Evolutionary conservation across 345 rosid genomes (phyloP).

Genomic region (Sisymbrium irio): DNA sequence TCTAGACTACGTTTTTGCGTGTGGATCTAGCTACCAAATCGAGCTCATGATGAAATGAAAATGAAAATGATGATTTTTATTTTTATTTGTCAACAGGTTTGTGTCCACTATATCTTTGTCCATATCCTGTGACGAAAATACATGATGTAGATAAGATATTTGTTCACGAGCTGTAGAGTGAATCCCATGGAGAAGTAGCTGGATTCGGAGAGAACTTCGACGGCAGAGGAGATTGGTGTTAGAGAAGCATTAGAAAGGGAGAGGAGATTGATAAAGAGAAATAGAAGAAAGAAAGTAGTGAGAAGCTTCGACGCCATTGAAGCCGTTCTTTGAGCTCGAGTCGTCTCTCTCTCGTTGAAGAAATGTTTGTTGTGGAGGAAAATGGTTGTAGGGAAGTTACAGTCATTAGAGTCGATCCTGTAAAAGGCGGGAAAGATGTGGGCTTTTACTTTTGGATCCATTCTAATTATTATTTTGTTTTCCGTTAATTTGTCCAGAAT

Average conservation of each 20-base stretch:
- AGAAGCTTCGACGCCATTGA: conserved; percentile 34
- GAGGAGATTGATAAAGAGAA: background rate
- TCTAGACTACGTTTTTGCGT: too few species aligned
- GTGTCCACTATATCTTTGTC: too few species aligned
- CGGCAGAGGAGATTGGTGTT: conserved; percentile 24
- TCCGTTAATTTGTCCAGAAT: background rate
- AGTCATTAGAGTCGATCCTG: background rate
- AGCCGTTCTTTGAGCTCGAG: conserved; percentile 4
- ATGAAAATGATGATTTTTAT: too few species aligned
- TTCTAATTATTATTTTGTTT: background rate
- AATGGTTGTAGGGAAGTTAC: conserved; percentile 24
- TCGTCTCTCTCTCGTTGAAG: background rate
- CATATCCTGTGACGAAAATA: too few species aligned
- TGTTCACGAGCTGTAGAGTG: conserved; percentile 34
- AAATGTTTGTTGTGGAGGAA: background rate
- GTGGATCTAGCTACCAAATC: too few species aligned
- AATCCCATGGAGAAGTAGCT: conserved; percentile 49
- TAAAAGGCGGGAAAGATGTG: conserved; percentile 15
- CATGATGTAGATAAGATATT: too few species aligned
- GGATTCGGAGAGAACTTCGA: conserved; percentile 37
- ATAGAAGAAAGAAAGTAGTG: conserved; percentile 2
- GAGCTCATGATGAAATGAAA: too few species aligned
- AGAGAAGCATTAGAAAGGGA: conserved; percentile 24
- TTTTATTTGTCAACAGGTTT: too few species aligned
- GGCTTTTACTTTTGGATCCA: conserved; percentile 3